A percentile compares a stretch with the other conserved stretches of the same genome.
Evolutionary conservation across 2,329 filamentous ascomycete genomes (phyloP).

Genomic region (Cladosporium velox): DNA sequence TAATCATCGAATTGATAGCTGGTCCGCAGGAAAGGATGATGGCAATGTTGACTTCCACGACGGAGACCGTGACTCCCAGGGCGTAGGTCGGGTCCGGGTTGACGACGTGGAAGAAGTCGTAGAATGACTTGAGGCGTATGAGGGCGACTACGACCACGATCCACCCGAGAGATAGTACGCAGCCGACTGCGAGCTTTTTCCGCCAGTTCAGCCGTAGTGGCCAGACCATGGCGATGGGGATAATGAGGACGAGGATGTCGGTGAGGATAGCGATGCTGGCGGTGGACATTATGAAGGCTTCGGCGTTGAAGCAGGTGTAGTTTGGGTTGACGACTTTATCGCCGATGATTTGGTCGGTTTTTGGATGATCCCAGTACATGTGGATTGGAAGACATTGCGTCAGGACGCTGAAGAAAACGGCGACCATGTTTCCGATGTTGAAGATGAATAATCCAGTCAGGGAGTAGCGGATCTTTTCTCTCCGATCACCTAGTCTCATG

Average conservation of each 20-base stretch:
- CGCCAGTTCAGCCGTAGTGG: conserved; percentile 44
- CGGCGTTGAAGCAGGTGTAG: conserved; percentile 39
- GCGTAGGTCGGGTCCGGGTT: conserved; percentile 37
- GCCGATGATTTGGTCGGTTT: conserved; percentile 27
- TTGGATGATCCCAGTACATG: conserved; percentile 22
- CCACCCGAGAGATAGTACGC: conserved; percentile 40
- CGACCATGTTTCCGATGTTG: conserved; percentile 36
- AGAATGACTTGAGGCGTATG: conserved; percentile 43
- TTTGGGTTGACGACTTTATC: conserved; percentile 30
- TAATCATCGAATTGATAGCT: conserved; percentile 52
- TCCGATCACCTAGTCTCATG: conserved; percentile 40
- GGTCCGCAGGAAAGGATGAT: conserved; percentile 58
- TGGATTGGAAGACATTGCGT: conserved; percentile 39
- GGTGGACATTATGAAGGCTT: conserved; percentile 38
- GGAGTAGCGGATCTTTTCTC: conserved; percentile 34
- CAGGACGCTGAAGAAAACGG: conserved; percentile 39
- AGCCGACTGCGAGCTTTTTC: conserved; percentile 39
- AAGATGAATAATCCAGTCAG: conserved; percentile 40
- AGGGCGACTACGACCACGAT: conserved; percentile 30
- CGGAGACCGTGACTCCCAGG: conserved; percentile 42
- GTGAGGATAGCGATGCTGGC: conserved; percentile 41
- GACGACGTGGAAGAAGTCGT: conserved; percentile 41
- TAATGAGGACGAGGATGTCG: conserved; percentile 44
- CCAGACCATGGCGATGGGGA: conserved; percentile 48
- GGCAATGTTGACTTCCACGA: conserved; percentile 47